Base-by-base conservation (phyloP, 2,329 filamentous ascomycete genomes). In the Apiospora koreana region DNA sequence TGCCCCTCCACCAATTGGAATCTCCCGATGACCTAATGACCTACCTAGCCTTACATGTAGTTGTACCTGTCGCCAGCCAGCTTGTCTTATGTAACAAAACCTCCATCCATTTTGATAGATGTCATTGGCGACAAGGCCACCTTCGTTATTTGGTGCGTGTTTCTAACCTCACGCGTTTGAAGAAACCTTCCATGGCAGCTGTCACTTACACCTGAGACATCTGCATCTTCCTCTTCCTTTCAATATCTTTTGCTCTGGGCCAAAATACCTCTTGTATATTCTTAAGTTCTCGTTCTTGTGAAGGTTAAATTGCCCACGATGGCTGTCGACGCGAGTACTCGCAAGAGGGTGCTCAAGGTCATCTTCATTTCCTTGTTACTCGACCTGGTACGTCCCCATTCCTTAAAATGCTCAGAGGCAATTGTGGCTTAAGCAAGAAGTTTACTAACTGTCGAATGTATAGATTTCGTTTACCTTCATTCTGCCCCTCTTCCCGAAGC, bases 391-490 rank as follows among this genome's bases (percentile, higher is more conserved):
- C 74, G 88, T 80, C 67, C 58, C 64, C 69, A 21, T 68, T 10
- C 18, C 12, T 3, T 28, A 31, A 46, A 4, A 14, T 16, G 41
- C 18, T 31, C 64, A 43, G 64, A 12, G 41, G 9, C 16, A 31
- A n/a, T 23, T 18, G 41, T 16, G 31, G 31, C 28, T 67, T 68
- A 66, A 38, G n/a, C 18, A 8, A 38, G n/a, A 8, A 8, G 18
- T 38, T n/a, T 38, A 38, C 31, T 62, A 18, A 62, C 31, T n/a
- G 31, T n/a, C 42, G 67, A 42, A 50, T 62, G 64, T 41, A 70
- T 66, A 98, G 95, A 94, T 98, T 77, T 98, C 95, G 69, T 99
- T 99, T 81, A 99, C 96, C 41, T 98, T 99, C 80, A 98, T 98
- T 79, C 91, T 99, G 10, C 96, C 96, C 0, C 89, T 99, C 45